These are phyloP conservation scores for Wickerhamiella bombiphila DNA, from an alignment of 805 yeast species.

Conservation along the genomic window DNA sequence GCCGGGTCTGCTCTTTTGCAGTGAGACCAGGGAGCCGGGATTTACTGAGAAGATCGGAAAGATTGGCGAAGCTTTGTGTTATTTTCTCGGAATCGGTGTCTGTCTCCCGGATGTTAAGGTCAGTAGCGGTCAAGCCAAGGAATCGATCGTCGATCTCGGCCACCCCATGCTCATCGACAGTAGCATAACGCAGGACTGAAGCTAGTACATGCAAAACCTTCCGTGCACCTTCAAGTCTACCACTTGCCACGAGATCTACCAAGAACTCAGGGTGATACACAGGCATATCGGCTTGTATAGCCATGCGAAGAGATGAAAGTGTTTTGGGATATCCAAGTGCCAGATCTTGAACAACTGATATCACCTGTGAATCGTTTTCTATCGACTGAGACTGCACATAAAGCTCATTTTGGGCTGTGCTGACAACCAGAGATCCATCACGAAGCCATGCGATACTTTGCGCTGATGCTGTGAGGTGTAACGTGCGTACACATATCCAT, in stretches of 20 bases:
- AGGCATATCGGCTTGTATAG: constrained; percentile 32
- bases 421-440: neutral
- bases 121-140: neutral
- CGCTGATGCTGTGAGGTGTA: too few species aligned
- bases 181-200: constrained; percentile 4
- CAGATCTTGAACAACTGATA: too few species aligned
- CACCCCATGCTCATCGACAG: constrained; percentile 2
- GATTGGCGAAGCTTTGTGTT: neutral
- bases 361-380: too few species aligned
- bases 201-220: constrained; percentile 31
- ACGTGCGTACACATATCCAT: too few species aligned
- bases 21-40: neutral
- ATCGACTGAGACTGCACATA: too few species aligned
- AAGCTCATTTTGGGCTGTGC: neutral
- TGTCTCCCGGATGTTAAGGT: neutral
- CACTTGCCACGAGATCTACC: constrained; percentile 57
- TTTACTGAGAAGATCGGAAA: neutral
- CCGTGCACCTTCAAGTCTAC: constrained; percentile 40
- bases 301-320: neutral
- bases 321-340: too few species aligned
- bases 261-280: constrained; percentile 81
- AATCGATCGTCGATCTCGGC: neutral
- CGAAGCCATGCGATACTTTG: neutral
- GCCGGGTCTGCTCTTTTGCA: neutral
- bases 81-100: neutral